phyloP scores from a whole-genome alignment of 2,329 filamentous ascomycete genomes.

The Biscogniauxia mediterranea region DNA sequence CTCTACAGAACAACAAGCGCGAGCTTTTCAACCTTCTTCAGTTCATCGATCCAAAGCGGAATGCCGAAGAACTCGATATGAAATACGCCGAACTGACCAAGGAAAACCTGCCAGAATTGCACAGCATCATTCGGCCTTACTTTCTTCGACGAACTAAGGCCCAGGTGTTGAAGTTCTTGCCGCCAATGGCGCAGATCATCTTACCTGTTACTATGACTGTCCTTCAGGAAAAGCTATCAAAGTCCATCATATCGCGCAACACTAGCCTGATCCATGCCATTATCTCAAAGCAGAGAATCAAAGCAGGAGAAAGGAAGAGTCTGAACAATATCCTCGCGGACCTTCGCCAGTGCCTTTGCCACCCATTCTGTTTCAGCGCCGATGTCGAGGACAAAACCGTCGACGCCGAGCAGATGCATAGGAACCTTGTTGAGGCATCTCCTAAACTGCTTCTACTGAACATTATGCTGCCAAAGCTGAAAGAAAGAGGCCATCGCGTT shows the following conservation, averaged over 20 bases:
- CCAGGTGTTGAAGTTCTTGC: constrained; percentile 86
- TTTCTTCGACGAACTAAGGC: constrained; percentile 79
- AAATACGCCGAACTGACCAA: constrained; percentile 76
- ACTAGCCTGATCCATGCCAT: constrained; percentile 85
- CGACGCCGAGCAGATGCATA: constrained; percentile 59
- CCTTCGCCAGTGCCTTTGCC: constrained; percentile 88
- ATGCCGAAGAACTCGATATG: constrained; percentile 72
- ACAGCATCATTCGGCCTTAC: constrained; percentile 75
- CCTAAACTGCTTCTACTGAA: constrained; percentile 84
- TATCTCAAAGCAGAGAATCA: constrained; percentile 67
- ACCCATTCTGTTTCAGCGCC: constrained; percentile 91
- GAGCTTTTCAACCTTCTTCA: constrained; percentile 97
- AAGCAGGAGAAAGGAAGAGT: constrained; percentile 70
- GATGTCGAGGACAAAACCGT: constrained; percentile 81
- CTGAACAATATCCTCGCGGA: constrained; percentile 96
- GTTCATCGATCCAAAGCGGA: constrained; percentile 72
- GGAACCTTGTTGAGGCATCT: constrained; percentile 87
- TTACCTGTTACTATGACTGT: constrained; percentile 93
- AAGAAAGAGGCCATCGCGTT: constrained; percentile 82
- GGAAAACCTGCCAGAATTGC: constrained; percentile 77
- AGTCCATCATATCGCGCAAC: constrained; percentile 88
- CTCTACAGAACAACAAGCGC: constrained; percentile 90
- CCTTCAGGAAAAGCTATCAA: constrained; percentile 90
- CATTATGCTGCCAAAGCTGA: constrained; percentile 81
- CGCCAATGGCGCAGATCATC: constrained; percentile 92